Conservation (phyloP, 208 protist genomes). For the Crithidia acanthocephali region DNA sequence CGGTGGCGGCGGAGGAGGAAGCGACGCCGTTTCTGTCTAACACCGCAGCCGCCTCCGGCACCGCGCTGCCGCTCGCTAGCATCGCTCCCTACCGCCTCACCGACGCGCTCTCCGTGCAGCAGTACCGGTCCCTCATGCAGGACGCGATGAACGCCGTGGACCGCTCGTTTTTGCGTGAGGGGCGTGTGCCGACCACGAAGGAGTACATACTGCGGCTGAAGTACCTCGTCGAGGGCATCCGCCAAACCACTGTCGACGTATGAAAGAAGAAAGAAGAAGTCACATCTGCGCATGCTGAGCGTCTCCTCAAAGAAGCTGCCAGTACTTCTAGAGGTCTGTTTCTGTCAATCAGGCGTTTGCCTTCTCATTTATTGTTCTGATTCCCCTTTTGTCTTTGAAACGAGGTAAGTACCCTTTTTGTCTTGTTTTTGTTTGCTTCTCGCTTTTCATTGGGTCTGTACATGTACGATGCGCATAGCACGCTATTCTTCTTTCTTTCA, state of each 20-base stretch:
- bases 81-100: constrained; percentile 46
- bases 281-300: no score
- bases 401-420: no score
- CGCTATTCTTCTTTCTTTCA: no score
- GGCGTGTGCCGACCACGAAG: constrained; percentile 57
- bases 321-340: no score
- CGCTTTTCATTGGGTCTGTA: background rate
- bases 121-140: constrained; percentile 83
- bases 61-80: constrained; percentile 46
- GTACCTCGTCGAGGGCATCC: constrained; percentile 73
- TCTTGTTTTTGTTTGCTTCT: constrained; percentile 4
- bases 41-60: background rate
- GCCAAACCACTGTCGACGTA: constrained; percentile 46
- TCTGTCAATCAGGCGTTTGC: no score
- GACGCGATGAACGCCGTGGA: constrained; percentile 80
- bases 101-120: constrained; percentile 63
- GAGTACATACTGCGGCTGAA: constrained; percentile 77
- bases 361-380: no score
- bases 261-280: no score
- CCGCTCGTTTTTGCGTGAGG: constrained; percentile 77
- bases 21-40: constrained; percentile 10
- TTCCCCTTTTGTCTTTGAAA: no score
- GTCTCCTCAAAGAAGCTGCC: no score
- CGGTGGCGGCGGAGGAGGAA: background rate
- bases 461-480: constrained; percentile 1